phyloP scores from a whole-genome alignment of 306 rosid species.

The Arachis stenosperma region DNA sequence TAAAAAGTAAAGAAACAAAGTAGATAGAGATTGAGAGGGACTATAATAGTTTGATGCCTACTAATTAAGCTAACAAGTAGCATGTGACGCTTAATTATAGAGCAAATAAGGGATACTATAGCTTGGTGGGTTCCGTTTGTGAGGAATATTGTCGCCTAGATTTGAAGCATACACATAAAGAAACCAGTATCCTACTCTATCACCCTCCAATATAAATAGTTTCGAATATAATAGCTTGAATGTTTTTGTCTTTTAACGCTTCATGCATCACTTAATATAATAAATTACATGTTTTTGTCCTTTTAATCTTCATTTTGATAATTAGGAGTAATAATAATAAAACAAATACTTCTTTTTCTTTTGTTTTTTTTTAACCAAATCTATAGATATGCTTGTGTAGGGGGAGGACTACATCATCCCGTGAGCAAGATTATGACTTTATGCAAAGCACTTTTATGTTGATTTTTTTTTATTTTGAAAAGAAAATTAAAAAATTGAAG shows the following conservation, averaged over 20 bases:
- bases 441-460: slow-evolving; percentile 3
- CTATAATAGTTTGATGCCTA: slow-evolving; percentile 20
- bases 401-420: not conserved
- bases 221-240: not conserved
- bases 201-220: slow-evolving; percentile 5
- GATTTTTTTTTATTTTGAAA: not conserved
- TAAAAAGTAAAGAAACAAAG: too few relatives aligned
- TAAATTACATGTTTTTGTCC: too few relatives aligned
- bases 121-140: slow-evolving; percentile 23
- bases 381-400: not conserved
- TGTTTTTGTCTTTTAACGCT: not conserved
- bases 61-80: not conserved
- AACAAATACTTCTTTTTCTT: too few relatives aligned
- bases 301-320: too few relatives aligned
- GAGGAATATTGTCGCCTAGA: slow-evolving; percentile 40
- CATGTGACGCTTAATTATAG: not conserved
- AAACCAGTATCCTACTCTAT: slow-evolving; percentile 21
- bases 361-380: not conserved
- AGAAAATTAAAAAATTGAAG: too few relatives aligned
- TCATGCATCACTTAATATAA: not conserved
- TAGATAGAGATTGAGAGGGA: not conserved
- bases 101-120: not conserved
- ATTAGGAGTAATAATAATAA: too few relatives aligned
- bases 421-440: not conserved
- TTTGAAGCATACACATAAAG: slow-evolving; percentile 32